A percentile compares a stretch with the other conserved stretches of the same genome.
These are phyloP conservation scores for Arachnopeziza araneosa DNA, from an alignment of 2,329 filamentous ascomycete genomes.

Conservation along the genomic window DNA sequence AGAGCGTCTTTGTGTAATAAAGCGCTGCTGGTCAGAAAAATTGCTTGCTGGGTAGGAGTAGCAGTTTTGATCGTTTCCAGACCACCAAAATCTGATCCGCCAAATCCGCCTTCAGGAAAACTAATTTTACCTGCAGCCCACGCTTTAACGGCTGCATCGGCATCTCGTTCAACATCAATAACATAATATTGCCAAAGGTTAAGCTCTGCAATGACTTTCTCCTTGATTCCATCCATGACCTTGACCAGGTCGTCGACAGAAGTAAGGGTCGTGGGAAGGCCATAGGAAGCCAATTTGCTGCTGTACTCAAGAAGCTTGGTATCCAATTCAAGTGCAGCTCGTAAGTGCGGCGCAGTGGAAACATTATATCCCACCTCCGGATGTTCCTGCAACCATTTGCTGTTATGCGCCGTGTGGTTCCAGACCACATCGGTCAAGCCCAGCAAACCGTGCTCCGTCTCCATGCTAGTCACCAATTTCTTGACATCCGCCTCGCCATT, in stretches of 20 bases:
- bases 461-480: slow-evolving; percentile 72
- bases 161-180: slow-evolving; percentile 69
- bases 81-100: slow-evolving; percentile 40
- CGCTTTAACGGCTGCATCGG: slow-evolving; percentile 60
- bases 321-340: slow-evolving; percentile 73
- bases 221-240: slow-evolving; percentile 81
- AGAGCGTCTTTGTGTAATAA: slow-evolving; percentile 67
- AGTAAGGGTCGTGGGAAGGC: slow-evolving; percentile 69
- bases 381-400: slow-evolving; percentile 87
- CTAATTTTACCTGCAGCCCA: slow-evolving; percentile 61
- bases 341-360: slow-evolving; percentile 75
- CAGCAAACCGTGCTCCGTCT: slow-evolving; percentile 76
- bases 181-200: slow-evolving; percentile 93
- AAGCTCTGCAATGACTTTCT: slow-evolving; percentile 68
- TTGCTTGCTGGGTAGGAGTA: slow-evolving; percentile 51
- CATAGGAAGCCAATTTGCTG: slow-evolving; percentile 56
- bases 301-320: slow-evolving; percentile 63
- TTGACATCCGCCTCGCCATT: slow-evolving; percentile 77
- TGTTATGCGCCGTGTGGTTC: slow-evolving; percentile 97
- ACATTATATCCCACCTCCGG: slow-evolving; percentile 95
- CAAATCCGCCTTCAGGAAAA: slow-evolving; percentile 48
- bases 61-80: slow-evolving; percentile 48
- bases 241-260: slow-evolving; percentile 66
- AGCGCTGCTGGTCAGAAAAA: slow-evolving; percentile 56
- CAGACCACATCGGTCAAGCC: slow-evolving; percentile 94